Evolutionary conservation across 164 flowering plant genomes (phyloP).

Genomic region (Akebia trifoliata): DNA sequence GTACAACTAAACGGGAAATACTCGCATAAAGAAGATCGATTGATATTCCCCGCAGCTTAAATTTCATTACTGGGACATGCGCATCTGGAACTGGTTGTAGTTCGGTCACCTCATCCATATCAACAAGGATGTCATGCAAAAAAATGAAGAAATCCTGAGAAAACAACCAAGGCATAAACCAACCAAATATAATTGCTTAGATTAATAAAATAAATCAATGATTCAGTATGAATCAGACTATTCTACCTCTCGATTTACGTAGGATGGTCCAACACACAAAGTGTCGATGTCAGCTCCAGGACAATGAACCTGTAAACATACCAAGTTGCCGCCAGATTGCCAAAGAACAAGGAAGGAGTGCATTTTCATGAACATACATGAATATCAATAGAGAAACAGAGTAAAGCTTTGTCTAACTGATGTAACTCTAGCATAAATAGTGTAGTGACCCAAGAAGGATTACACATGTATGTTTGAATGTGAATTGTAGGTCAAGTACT

Average conservation of each 20-base stretch:
- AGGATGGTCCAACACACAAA: slow-evolving; percentile 92
- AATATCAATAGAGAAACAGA: too few relatives aligned
- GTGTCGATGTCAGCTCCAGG: slow-evolving; percentile 97
- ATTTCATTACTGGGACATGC: slow-evolving; percentile 97
- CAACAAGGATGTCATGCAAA: slow-evolving; percentile 65
- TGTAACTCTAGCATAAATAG: too few relatives aligned
- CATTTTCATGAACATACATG: too few relatives aligned
- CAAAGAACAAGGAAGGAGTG: not conserved
- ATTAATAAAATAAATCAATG: not conserved
- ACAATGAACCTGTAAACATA: slow-evolving; percentile 66
- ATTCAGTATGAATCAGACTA: not conserved
- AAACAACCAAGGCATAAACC: not conserved
- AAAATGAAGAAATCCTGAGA: slow-evolving; percentile 66
- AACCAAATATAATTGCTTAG: not conserved
- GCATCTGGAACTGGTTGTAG: slow-evolving; percentile 96
- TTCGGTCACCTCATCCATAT: slow-evolving; percentile 76
- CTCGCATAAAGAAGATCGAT: slow-evolving; percentile 97
- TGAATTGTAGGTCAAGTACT: too few relatives aligned
- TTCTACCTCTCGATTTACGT: slow-evolving; percentile 79
- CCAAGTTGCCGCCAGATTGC: too few relatives aligned
- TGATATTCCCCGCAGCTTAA: slow-evolving; percentile 80
- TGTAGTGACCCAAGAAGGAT: too few relatives aligned
- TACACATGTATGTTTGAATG: too few relatives aligned
- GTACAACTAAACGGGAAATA: slow-evolving; percentile 70
- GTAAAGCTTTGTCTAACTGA: too few relatives aligned